Conservation (phyloP, 2,329 filamentous ascomycete genomes). For the Chaetomium olivaceum region DNA sequence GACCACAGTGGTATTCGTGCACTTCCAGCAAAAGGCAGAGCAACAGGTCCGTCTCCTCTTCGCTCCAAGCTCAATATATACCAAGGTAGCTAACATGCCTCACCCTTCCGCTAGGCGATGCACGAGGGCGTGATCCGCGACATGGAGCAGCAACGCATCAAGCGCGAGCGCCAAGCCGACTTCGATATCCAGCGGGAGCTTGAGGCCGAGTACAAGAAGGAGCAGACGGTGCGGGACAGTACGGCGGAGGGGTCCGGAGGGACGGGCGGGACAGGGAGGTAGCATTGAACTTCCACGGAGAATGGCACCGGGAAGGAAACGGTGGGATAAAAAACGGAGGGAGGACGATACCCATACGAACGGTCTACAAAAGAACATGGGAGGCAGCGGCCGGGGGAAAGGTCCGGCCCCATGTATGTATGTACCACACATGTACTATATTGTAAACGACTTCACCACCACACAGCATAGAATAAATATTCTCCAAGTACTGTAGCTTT, state of each 20-base stretch:
- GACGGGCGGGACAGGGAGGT: constrained; percentile 10
- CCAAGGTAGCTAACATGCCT: neutral
- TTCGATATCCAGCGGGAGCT: constrained; percentile 88
- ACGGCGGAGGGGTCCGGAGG: constrained; percentile 27
- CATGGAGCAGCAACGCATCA: constrained; percentile 88
- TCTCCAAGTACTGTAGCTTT: neutral
- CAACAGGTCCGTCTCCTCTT: constrained; percentile 63
- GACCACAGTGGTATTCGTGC: constrained; percentile 79
- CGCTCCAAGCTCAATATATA: neutral
- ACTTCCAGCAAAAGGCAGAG: constrained; percentile 83
- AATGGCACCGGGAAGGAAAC: too few relatives aligned
- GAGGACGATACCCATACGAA: neutral
- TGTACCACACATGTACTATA: constrained; percentile 6
- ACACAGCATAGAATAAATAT: neutral
- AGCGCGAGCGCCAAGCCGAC: constrained; percentile 86
- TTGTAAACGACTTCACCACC: neutral
- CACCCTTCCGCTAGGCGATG: constrained; percentile 68
- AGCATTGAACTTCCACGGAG: neutral
- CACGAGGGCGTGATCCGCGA: constrained; percentile 92
- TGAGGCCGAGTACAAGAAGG: constrained; percentile 86
- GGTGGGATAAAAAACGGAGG: neutral
- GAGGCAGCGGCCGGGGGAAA: neutral
- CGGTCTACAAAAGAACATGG: neutral
- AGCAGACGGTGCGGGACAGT: constrained; percentile 71
- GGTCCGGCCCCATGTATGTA: neutral